phyloP scores from a whole-genome alignment of 352 stramenopile species.

The Globisporangium iwayamae region DNA sequence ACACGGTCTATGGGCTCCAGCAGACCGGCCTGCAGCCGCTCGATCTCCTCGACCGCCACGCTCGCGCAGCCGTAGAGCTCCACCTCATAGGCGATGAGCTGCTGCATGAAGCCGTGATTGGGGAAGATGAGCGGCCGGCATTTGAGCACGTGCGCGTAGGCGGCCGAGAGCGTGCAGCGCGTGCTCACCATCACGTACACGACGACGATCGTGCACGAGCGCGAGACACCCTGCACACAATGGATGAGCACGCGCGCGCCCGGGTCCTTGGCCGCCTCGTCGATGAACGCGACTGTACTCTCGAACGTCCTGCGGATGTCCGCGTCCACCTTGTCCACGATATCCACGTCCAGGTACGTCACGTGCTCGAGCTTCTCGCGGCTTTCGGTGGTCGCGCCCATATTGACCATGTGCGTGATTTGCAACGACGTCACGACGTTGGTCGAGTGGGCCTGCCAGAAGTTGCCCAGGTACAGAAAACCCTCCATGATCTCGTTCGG shows the following conservation, averaged over 20 bases:
- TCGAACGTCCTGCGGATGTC: conserved; percentile 58
- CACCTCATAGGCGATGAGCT: conserved; percentile 65
- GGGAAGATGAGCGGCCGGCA: conserved; percentile 75
- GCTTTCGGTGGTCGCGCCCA: conserved; percentile 58
- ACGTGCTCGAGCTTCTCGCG: conserved; percentile 52
- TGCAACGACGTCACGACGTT: conserved; percentile 46
- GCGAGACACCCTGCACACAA: conserved; percentile 78
- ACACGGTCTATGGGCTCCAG: conserved; percentile 54
- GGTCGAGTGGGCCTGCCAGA: conserved; percentile 72
- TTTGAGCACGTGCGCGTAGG: conserved; percentile 78
- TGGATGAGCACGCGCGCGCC: conserved; percentile 66
- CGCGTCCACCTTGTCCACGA: conserved; percentile 56
- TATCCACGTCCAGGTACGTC: conserved; percentile 60
- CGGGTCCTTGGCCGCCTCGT: conserved; percentile 22
- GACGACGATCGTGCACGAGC: conserved; percentile 73
- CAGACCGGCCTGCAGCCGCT: conserved; percentile 64
- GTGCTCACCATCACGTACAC: conserved; percentile 79
- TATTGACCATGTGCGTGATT: conserved; percentile 77
- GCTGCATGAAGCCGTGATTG: conserved; percentile 76
- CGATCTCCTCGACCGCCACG: conserved; percentile 57
- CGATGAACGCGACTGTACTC: conserved; percentile 52
- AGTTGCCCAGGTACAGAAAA: conserved; percentile 76
- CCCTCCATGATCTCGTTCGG: conserved; percentile 75
- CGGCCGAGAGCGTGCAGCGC: conserved; percentile 65
- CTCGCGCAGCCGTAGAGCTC: conserved; percentile 68